These are phyloP conservation scores for Ophioceras dolichostomum DNA, from an alignment of 2,329 filamentous ascomycete species.

Conservation along the genomic window DNA sequence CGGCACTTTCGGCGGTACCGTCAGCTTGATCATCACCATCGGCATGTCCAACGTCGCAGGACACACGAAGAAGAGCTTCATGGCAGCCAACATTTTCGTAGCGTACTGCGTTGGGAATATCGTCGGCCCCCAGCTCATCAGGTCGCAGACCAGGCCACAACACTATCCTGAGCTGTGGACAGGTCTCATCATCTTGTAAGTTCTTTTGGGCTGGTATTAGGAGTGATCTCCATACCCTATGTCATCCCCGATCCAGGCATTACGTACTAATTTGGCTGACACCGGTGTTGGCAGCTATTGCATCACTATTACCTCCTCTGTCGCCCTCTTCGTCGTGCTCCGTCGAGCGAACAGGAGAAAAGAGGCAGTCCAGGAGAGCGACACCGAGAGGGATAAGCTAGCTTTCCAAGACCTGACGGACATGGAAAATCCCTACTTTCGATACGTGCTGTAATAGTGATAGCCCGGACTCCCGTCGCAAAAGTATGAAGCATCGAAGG, in stretches of 20 bases:
- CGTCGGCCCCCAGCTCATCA: conserved; percentile 60
- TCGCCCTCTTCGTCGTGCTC: conserved; percentile 45
- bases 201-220: not conserved
- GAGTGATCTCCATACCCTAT: not conserved
- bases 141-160: conserved; percentile 46
- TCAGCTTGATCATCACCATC: conserved; percentile 41
- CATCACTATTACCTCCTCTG: conserved; percentile 49
- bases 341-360: conserved; percentile 43
- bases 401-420: conserved; percentile 60
- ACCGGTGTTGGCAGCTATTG: no score
- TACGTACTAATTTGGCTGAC: not conserved
- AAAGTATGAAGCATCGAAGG: no score
- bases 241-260: not conserved
- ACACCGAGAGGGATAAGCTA: conserved; percentile 48
- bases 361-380: conserved; percentile 35
- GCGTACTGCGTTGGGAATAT: conserved; percentile 69
- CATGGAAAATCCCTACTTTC: conserved; percentile 54
- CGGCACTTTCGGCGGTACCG: conserved; percentile 61
- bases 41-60: conserved; percentile 59
- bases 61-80: conserved; percentile 67
- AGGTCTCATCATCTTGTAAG: conserved; percentile 49
- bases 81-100: conserved; percentile 62
- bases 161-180: conserved; percentile 65
- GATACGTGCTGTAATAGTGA: conserved; percentile 37
- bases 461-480: no score